phyloP scores from a whole-genome alignment of 78 protist species.

The Dictyostelium purpureum region DNA sequence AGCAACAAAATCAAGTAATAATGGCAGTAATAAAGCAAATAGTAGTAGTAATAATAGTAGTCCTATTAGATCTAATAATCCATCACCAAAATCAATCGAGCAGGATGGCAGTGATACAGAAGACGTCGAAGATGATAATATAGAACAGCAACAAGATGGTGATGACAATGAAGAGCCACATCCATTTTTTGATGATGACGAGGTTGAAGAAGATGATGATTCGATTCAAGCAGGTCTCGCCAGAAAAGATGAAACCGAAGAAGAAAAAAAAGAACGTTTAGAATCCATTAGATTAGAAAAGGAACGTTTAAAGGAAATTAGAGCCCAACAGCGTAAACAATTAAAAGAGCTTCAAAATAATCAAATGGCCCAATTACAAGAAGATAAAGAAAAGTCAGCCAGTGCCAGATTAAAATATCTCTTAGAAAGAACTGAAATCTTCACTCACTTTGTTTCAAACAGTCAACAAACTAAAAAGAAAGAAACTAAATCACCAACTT shows the following conservation, averaged over 20 bases:
- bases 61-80: no score
- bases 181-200: slow-evolving; percentile 44
- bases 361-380: slow-evolving; percentile 36
- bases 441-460: slow-evolving; percentile 54
- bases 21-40: not conserved
- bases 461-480: not conserved
- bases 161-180: not conserved
- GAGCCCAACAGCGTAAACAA: slow-evolving; percentile 44
- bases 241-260: slow-evolving; percentile 55
- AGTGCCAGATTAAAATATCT: slow-evolving; percentile 72
- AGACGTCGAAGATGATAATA: slow-evolving; percentile 31
- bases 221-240: not conserved
- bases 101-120: not conserved
- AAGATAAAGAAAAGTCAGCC: slow-evolving; percentile 49
- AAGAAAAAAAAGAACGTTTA: slow-evolving; percentile 13
- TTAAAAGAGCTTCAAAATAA: slow-evolving; percentile 21
- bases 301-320: slow-evolving; percentile 32
- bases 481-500: not conserved
- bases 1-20: not conserved
- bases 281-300: slow-evolving; percentile 59
- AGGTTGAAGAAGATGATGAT: not conserved
- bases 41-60: not conserved
- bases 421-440: slow-evolving; percentile 75
- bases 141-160: not conserved
- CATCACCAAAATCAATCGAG: slow-evolving; percentile 13